Evolutionary conservation across 2,329 filamentous ascomycete genomes (phyloP), one percentile per base, ranked within the genome.

Genomic region (Exophiala viscosa): DNA sequence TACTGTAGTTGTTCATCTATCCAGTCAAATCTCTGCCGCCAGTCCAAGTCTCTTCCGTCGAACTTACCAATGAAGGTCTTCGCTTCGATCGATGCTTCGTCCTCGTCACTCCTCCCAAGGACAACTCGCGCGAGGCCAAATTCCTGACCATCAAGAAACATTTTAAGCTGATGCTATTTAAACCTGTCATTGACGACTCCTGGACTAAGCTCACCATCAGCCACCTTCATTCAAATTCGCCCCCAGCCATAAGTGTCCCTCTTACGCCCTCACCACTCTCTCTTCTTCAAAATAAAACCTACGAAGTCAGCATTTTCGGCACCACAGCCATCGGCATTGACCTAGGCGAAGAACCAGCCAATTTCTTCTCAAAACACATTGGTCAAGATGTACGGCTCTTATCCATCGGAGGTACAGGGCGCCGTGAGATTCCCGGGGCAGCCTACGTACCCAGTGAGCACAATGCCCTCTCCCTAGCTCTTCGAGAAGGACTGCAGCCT

Each of bases 131-230:
- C 8, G 42, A 55, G 31, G 59, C 59, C 18, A 59, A 59, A 35
- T 60, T 59, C 50, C 48, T 61, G 38, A 61, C 59, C 17, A 61
- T 61, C 49, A 61, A 61, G 33, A 57, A 56, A 18, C 47, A 58
- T 6, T 61, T 55, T 54, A 58, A 60, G 44, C 50, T 61, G 31
- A 53, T 54, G 17, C 59, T 60, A 36, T 59, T 61, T 36, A 57
- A 56, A 38, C 57, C 59, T 4, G 49, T 47, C 18, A 61, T 61
- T 33, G 59, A 61, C 34, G 59, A 59, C 33, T 58, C 57, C 13
- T 61, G 59, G 59, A 59, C 57, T 20, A 61, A 61, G 32, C 45
- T 61, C 48, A 60, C 59, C n/a, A 61, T 61, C 46, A 48, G 23
- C 38, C 55, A 59, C 36, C 55, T 51, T 2, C 55, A 54, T 15